Evolutionary conservation across 108 stramenopile genomes (phyloP), one percentile per base, ranked within the genome.

Genomic region (Pseudonitzschia pungens): DNA sequence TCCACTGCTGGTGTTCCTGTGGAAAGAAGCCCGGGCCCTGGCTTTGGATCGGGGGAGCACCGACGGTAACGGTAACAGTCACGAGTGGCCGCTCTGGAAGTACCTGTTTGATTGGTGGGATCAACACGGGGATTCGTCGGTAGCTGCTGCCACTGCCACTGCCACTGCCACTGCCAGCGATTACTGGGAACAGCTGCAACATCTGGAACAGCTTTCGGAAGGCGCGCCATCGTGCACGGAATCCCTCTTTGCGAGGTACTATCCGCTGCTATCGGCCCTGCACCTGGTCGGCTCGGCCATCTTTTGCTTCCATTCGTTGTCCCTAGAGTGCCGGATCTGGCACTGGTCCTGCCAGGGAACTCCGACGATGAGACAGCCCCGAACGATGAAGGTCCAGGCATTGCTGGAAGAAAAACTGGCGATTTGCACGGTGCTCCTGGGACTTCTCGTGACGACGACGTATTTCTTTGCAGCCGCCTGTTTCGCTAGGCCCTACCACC

Each of bases 341-440:
- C 55, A 67, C 36, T 76, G 71, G 76, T 70, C 69, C 42, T 71
- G 69, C 52, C 71, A 71, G 40, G 82, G 82, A 2, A 79, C 78
- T 9, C 82, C 82, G 18, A 83, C 82, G 1, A 62, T 72, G 40
- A 58, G 73, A 58, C 68, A 78, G 68, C 70, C 74, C 9, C 81
- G 81, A 26, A 69, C 78, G 0, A 45, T 33, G 0, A 51, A 68
- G 29, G 75, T 83, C 16, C 70, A 79, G 36, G 15, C 10, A 29
- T 48, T 83, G 24, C 43, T 83, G 59, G 78, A 79, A 73, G 36
- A 57, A 59, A 76, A 79, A 32, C 44, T 82, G 3, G 45, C 56
- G 14, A n/a, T 73, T 0, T 67, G 58, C 32, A 72, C 32, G 12
- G 56, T 75, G 4, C 20, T 71, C 7, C 55, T 77, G 4, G 50